Evolutionary conservation across 164 flowering plant genomes (phyloP).

Genomic region (Nelumbo lutea): DNA sequence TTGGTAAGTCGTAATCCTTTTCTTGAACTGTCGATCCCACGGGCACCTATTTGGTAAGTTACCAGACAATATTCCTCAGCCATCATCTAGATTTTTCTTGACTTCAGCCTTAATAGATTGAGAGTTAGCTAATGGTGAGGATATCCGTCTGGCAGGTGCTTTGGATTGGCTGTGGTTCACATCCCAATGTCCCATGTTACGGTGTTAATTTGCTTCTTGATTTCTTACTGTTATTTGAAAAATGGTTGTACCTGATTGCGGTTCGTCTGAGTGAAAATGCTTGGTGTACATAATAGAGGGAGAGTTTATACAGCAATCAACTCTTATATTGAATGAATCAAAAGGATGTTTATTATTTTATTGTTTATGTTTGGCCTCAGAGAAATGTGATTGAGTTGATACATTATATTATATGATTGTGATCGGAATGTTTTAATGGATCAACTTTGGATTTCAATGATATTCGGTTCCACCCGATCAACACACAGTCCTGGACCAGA

Average conservation of each 20-base stretch:
- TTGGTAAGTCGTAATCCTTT: conserved; percentile 43
- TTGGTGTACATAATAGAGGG: neutral
- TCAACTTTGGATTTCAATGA: no score
- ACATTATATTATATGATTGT: no score
- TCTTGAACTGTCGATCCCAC: conserved; percentile 59
- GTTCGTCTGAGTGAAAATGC: neutral
- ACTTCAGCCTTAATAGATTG: neutral
- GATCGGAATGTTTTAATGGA: no score
- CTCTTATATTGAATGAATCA: no score
- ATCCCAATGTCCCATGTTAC: conserved; percentile 38
- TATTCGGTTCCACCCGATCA: no score
- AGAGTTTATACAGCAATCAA: neutral
- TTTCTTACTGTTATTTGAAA: neutral
- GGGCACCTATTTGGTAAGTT: conserved; percentile 83
- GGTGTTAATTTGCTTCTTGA: conserved; percentile 18
- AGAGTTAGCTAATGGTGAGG: neutral
- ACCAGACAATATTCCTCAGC: neutral
- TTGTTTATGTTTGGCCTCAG: no score
- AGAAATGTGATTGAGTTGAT: no score
- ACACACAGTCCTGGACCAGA: no score
- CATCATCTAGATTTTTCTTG: neutral
- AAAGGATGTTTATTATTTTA: no score
- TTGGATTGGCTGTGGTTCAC: conserved; percentile 48
- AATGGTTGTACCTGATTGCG: neutral
- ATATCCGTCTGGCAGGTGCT: conserved; percentile 39